These are phyloP conservation scores for Cicer arietinum DNA, from an alignment of 306 rosid genomes.

Conservation along the genomic window DNA sequence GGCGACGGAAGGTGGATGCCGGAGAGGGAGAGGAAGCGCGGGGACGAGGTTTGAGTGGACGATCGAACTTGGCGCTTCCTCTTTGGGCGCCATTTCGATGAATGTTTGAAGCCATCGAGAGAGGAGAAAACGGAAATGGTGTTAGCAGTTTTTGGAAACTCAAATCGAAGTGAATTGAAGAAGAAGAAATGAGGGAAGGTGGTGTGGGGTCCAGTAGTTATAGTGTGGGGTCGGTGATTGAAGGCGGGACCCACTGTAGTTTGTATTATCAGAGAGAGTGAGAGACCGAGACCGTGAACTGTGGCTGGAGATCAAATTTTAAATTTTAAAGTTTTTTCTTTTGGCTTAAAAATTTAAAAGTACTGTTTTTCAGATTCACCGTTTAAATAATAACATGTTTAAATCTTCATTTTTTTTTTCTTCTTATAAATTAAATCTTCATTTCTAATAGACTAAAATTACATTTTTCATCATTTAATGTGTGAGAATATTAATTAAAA, in stretches of 20 bases:
- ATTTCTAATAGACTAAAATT: too few relatives aligned
- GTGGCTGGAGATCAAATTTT: neutral
- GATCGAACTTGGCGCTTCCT: conserved; percentile 54
- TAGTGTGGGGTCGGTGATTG: conserved; percentile 30
- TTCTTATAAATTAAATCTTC: too few relatives aligned
- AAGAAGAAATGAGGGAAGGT: conserved; percentile 25
- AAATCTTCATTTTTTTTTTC: too few relatives aligned
- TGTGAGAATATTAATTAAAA: too few relatives aligned
- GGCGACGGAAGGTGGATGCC: conserved; percentile 53
- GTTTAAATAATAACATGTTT: too few relatives aligned
- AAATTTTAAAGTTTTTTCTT: too few relatives aligned
- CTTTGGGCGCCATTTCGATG: conserved; percentile 51
- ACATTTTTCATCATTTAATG: too few relatives aligned
- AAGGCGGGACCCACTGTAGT: conserved; percentile 22
- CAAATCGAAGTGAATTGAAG: neutral
- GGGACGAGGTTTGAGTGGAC: conserved; percentile 47
- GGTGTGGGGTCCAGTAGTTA: conserved; percentile 38
- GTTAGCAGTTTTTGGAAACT: conserved; percentile 42
- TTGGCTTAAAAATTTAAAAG: too few relatives aligned
- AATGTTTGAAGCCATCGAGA: conserved; percentile 48
- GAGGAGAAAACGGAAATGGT: neutral
- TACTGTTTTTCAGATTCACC: too few relatives aligned
- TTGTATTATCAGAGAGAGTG: neutral
- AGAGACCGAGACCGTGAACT: neutral
- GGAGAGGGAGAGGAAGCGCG: conserved; percentile 49